A percentile compares a stretch with the other conserved stretches of the same genome.
phyloP scores from a whole-genome alignment of 176 grass and related monocot species.

The Calamus simplicifolius region DNA sequence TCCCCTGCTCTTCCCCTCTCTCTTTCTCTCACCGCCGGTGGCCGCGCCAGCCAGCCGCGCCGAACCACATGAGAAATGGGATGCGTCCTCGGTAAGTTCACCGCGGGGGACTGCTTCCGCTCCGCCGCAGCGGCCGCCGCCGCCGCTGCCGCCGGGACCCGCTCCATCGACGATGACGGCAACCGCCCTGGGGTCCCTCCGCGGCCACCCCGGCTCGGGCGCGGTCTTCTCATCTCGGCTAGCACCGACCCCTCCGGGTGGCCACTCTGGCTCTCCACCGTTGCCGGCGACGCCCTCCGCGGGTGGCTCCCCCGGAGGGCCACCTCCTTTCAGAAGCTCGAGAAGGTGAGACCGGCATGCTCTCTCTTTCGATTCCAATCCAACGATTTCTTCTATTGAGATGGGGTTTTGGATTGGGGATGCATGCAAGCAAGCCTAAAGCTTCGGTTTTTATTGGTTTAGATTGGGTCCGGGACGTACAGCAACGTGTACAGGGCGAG shows the following conservation, averaged over 20 bases:
- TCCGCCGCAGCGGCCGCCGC: conserved; percentile 1
- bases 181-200: conserved; percentile 34
- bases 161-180: neutral
- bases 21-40: neutral
- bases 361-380: no score
- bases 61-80: conserved; percentile 65
- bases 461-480: conserved; percentile 98
- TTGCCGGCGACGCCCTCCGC: conserved; percentile 61
- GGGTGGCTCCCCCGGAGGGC: conserved; percentile 80
- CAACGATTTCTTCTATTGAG: no score
- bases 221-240: conserved; percentile 21
- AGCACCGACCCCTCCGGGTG: conserved; percentile 54
- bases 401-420: no score
- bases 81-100: conserved; percentile 72
- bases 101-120: conserved; percentile 32
- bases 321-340: conserved; percentile 72
- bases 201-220: neutral
- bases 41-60: neutral
- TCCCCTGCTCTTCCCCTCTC: neutral
- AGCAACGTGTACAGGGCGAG: conserved; percentile 99
- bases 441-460: conserved; percentile 14
- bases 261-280: conserved; percentile 75
- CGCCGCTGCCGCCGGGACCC: neutral
- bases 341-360: conserved; percentile 52
- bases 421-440: no score